A percentile compares a stretch with the other conserved stretches of the same genome.
These are phyloP conservation scores for Pilasporangium apinafurcum DNA, from an alignment of 352 stramenopile species.

Conservation along the genomic window DNA sequence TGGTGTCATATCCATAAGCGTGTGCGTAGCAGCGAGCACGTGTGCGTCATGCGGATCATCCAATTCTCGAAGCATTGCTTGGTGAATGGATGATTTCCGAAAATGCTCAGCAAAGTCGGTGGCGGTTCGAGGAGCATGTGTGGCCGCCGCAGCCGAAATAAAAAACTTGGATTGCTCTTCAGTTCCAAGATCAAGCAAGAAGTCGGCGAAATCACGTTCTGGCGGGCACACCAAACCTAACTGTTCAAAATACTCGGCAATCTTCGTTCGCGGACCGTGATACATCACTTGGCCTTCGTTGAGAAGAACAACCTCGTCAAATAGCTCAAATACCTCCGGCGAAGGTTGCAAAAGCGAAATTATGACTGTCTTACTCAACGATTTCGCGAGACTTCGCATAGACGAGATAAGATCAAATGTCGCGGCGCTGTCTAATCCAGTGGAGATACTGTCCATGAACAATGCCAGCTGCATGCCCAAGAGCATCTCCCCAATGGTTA, in stretches of 20 bases:
- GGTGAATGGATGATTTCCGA: conserved; percentile 19
- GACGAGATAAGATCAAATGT: conserved; percentile 43
- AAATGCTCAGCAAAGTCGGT: conserved; percentile 26
- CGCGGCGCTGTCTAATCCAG: conserved; percentile 43
- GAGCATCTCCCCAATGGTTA: conserved; percentile 85
- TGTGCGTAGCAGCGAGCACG: conserved; percentile 15
- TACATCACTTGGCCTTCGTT: conserved; percentile 85
- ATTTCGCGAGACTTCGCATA: conserved; percentile 21
- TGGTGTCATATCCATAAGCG: conserved; percentile 25
- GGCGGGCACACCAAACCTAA: conserved; percentile 43
- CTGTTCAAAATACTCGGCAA: conserved; percentile 63
- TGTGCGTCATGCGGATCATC: conserved; percentile 16
- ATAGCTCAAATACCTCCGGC: conserved; percentile 86
- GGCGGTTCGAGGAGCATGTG: conserved; percentile 14
- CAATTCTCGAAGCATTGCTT: conserved; percentile 13
- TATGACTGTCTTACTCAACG: conserved; percentile 29
- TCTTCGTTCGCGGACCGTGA: conserved; percentile 46
- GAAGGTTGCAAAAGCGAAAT: conserved; percentile 82
- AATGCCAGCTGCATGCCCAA: conserved; percentile 65
- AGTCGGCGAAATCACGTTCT: conserved; percentile 30
- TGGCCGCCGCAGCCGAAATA: conserved; percentile 8
- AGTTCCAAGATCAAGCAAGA: conserved; percentile 26
- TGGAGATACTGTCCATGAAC: conserved; percentile 72
- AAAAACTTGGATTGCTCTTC: conserved; percentile 18
- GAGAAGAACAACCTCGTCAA: conserved; percentile 89